These are phyloP conservation scores for Corniculantispora saksenae DNA, from an alignment of 2,329 filamentous ascomycete species.

Conservation along the genomic window DNA sequence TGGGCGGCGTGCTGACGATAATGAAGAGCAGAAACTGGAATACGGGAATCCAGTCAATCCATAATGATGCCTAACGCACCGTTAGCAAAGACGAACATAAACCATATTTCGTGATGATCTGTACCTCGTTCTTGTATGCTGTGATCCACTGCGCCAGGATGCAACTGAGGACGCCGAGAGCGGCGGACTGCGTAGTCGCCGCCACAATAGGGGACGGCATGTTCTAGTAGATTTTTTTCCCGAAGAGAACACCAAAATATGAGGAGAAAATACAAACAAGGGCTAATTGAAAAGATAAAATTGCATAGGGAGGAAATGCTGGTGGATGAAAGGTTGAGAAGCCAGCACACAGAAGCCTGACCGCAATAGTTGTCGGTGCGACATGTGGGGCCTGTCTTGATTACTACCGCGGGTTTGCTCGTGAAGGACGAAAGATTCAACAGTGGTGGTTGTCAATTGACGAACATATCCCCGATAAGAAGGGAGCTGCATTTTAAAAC, in stretches of 20 bases:
- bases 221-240: neutral
- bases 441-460: no score
- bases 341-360: neutral
- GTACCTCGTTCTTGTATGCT: slow-evolving; percentile 61
- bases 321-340: neutral
- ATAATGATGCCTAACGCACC: slow-evolving; percentile 48
- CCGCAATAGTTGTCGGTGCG: neutral
- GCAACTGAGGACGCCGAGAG: slow-evolving; percentile 69
- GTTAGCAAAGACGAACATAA: neutral
- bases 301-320: neutral
- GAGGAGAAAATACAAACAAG: neutral
- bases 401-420: neutral
- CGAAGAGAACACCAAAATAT: neutral
- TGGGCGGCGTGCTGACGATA: slow-evolving; percentile 73
- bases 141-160: slow-evolving; percentile 71
- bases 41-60: slow-evolving; percentile 66
- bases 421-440: no score
- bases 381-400: slow-evolving; percentile 4
- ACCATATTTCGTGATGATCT: slow-evolving; percentile 21
- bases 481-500: neutral
- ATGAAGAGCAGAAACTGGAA: slow-evolving; percentile 78
- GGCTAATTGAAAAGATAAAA: neutral
- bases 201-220: slow-evolving; percentile 48
- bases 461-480: neutral
- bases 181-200: slow-evolving; percentile 65